Evolutionary conservation across 192 early-diverging fungal genomes (phyloP), one percentile per base, ranked within the genome.

Genomic region (Coemansia sp.): DNA sequence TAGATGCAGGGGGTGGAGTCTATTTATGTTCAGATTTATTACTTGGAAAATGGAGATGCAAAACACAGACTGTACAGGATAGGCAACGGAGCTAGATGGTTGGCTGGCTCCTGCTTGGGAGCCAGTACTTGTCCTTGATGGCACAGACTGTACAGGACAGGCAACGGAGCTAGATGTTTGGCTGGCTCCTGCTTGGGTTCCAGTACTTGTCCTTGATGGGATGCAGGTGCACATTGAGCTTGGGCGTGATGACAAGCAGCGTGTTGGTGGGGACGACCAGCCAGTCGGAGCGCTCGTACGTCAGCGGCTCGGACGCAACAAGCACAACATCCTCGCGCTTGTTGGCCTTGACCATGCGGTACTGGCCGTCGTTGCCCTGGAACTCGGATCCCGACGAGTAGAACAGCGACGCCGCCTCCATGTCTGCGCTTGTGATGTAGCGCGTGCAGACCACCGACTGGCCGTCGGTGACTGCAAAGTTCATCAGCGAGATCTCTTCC

Each of bases 381-480:
- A 93, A 93, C 56, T 88, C 73, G 2, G 92, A 91, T 4, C 92
- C 92, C 2, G 90, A 91, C 38, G 92, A 93, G 73, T 89, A 93
- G 66, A 90, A 93, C 35, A 93, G 75, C 51, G 89, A 90, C 5
- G 92, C 89, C 5, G 87, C 92, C 64, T 92, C 91, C 61, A 85
- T 62, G 4, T 88, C 87, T 45, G 45, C 73, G 66, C 88, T 90
- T 44, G 85, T 92, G 38, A 90, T 88, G 63, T 93, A 93, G 36
- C 90, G 68, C 6, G 89, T 88, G 85, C 92, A 93, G 10, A 93
- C 88, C 0, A 93, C 89, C 8, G 84, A 78, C 60, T 86, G 86
- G 6, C 92, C 92, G 68, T 92, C 90, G n/a, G 92, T 93, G 6
- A 93, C 89, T 8, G 92, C 92, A 83, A 93, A 91, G 66, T 93